Percentiles rank a stretch among this genome's conserved stretches.
Evolutionary conservation across 441 rosid species (phyloP).

Genomic region (Pelargonium cotyledonis): DNA sequence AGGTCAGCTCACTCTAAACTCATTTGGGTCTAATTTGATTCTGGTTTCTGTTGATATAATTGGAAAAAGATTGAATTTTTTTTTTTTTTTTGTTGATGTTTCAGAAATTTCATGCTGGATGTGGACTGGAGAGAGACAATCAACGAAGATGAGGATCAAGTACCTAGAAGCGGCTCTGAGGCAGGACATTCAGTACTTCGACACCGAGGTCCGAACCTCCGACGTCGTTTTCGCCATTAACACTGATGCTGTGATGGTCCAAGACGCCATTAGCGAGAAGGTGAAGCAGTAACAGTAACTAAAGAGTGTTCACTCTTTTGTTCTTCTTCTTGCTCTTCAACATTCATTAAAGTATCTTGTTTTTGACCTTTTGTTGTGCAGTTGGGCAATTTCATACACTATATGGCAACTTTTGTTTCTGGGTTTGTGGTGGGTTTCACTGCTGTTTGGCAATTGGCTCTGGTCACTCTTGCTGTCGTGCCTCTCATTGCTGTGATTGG

Average conservation of each 20-base stretch:
- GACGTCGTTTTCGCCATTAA: conserved; percentile 89
- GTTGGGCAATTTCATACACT: conserved; percentile 96
- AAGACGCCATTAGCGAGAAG: conserved; percentile 99
- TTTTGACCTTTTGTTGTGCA: conserved; percentile 24
- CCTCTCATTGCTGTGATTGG: conserved; percentile 96
- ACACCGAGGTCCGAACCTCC: conserved; percentile 90
- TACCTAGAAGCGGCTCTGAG: conserved; percentile 92
- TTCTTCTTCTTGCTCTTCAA: no score
- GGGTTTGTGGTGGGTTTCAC: conserved; percentile 98
- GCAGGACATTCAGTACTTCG: conserved; percentile 92
- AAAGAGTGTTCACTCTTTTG: no score
- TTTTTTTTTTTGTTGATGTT: not conserved
- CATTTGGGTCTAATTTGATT: conserved; percentile 16
- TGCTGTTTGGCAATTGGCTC: conserved; percentile 97
- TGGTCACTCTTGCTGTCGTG: conserved; percentile 94
- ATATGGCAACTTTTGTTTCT: conserved; percentile 89
- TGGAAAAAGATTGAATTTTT: not conserved
- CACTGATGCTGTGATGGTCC: conserved; percentile 94
- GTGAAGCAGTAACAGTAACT: conserved; percentile 25
- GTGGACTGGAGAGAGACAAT: conserved; percentile 99
- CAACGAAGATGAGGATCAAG: conserved; percentile 97
- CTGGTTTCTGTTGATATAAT: not conserved
- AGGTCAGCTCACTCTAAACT: not conserved
- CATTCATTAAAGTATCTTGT: no score
- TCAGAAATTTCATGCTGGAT: conserved; percentile 99